phyloP scores from a whole-genome alignment of 331 rosid species.

The Rosa hybrid region DNA sequence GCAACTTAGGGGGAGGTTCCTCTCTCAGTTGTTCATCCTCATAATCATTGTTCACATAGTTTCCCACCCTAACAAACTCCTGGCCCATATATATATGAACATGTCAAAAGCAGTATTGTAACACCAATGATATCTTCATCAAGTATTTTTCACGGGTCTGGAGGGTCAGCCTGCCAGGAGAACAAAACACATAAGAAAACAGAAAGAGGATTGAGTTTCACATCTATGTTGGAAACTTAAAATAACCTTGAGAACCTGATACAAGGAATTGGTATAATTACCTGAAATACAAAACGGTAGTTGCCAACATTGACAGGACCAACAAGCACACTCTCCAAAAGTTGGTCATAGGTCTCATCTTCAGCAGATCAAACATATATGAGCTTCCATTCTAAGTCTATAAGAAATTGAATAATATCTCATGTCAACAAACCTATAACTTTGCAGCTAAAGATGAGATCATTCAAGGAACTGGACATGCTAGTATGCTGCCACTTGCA shows the following conservation, averaged over 20 bases:
- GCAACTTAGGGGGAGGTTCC: slow-evolving; percentile 81
- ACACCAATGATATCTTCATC: slow-evolving; percentile 95
- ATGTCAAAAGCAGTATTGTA: slow-evolving; percentile 75
- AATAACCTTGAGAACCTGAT: background rate
- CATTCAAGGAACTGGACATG: background rate
- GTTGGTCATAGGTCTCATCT: slow-evolving; percentile 42
- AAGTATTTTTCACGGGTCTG: slow-evolving; percentile 85
- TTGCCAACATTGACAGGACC: slow-evolving; percentile 96
- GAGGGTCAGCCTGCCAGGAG: slow-evolving; percentile 76
- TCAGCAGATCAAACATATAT: slow-evolving; percentile 83
- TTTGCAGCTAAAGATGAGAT: background rate
- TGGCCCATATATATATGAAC: slow-evolving; percentile 93
- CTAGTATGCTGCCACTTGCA: background rate
- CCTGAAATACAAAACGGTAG: slow-evolving; percentile 81
- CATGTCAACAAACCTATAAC: background rate
- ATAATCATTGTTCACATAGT: slow-evolving; percentile 93
- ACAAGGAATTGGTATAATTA: slow-evolving; percentile 6
- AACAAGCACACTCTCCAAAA: slow-evolving; percentile 61
- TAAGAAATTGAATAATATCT: background rate
- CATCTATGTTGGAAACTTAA: background rate
- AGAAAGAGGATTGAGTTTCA: background rate
- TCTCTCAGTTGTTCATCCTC: slow-evolving; percentile 92
- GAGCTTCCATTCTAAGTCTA: slow-evolving; percentile 49
- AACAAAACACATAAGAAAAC: background rate
- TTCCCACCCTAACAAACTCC: slow-evolving; percentile 86